phyloP scores from a whole-genome alignment of 495 filamentous ascomycete species.

The Penicillium subrubescens region DNA sequence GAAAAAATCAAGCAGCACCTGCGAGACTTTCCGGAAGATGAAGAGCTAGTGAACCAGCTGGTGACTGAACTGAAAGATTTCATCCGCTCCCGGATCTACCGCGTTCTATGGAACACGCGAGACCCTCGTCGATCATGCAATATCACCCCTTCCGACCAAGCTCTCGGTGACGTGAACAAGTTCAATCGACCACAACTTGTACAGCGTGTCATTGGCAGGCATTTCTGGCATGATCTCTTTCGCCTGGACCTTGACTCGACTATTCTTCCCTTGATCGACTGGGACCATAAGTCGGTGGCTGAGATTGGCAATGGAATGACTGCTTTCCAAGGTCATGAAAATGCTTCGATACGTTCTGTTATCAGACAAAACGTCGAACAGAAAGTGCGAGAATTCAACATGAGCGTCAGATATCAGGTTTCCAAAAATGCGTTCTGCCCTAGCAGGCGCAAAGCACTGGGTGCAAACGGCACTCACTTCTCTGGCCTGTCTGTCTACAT shows the following conservation, averaged over 20 bases:
- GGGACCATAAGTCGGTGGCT: constrained; percentile 7
- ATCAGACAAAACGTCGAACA: neutral
- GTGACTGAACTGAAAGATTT: constrained; percentile 30
- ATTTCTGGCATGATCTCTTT: constrained; percentile 34
- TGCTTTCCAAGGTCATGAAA: constrained; percentile 16
- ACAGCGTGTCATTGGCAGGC: constrained; percentile 37
- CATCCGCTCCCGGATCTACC: constrained; percentile 32
- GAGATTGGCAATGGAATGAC: constrained; percentile 16
- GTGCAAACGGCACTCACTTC: neutral
- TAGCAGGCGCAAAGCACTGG: neutral
- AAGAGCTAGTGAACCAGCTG: constrained; percentile 14
- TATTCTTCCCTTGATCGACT: neutral
- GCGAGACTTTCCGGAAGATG: constrained; percentile 14
- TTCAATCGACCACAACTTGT: constrained; percentile 11
- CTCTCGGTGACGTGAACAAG: neutral
- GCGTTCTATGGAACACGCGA: neutral
- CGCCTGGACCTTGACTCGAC: neutral
- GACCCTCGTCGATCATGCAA: constrained; percentile 18
- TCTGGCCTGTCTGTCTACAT: neutral
- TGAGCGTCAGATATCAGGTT: neutral
- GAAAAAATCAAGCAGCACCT: constrained; percentile 21
- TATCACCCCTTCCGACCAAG: constrained; percentile 9
- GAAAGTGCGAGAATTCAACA: constrained; percentile 6
- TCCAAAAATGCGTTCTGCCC: neutral
- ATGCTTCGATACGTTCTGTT: constrained; percentile 12